A percentile compares a stretch with the other conserved stretches of the same genome.
phyloP scores from a whole-genome alignment of 345 rosid species.

The Syzygium oleosum region DNA sequence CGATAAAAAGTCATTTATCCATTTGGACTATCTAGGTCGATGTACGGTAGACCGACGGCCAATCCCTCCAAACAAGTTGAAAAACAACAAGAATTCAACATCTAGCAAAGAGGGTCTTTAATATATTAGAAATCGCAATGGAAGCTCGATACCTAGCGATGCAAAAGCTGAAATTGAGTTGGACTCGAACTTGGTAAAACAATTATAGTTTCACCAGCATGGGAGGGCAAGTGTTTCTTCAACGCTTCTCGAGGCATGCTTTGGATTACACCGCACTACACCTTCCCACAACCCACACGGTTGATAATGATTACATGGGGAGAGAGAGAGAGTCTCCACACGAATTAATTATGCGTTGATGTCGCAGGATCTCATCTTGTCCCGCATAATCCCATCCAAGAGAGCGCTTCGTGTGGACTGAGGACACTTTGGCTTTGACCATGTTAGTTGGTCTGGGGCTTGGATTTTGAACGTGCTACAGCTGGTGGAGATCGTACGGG shows the following conservation, averaged over 20 bases:
- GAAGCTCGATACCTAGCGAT: background rate
- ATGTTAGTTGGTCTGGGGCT: background rate
- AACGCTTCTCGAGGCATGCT: background rate
- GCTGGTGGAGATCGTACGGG: conserved; percentile 35
- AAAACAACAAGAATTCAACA: background rate
- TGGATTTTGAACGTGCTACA: conserved; percentile 11
- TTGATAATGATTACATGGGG: background rate
- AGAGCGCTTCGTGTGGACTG: background rate
- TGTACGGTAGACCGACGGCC: background rate
- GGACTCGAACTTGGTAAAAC: background rate
- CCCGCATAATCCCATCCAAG: background rate
- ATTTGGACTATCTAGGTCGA: background rate
- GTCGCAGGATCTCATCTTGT: conserved; percentile 19
- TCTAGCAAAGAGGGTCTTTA: background rate
- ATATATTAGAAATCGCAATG: background rate
- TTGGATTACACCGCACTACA: background rate
- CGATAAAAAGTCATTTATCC: background rate
- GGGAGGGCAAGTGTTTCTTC: background rate
- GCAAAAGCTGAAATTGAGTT: background rate
- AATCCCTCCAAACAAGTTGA: background rate
- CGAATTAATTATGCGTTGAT: conserved; percentile 7
- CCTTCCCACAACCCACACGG: background rate
- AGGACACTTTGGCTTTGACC: background rate
- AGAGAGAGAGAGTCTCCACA: background rate
- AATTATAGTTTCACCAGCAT: background rate